Percentiles rank a stretch among this genome's conserved stretches.
Conservation (phyloP, 305 asterid genomes). For the Nicotiana rustica region DNA sequence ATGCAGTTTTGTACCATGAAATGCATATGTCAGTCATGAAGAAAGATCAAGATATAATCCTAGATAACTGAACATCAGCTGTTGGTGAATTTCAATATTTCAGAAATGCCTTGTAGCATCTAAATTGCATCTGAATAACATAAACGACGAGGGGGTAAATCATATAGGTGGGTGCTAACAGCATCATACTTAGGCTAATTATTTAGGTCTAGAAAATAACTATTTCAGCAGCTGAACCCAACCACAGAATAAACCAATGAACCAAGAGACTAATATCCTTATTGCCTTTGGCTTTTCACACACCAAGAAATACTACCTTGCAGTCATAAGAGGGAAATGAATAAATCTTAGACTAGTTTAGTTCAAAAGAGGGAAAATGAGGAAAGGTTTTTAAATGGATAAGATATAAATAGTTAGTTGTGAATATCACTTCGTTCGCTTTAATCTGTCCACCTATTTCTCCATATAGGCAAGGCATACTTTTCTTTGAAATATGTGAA, state of each 20-base stretch:
- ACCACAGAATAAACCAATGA: neutral
- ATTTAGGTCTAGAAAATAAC: neutral
- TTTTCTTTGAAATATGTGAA: neutral
- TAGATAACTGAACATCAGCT: neutral
- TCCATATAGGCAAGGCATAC: slow-evolving; percentile 3
- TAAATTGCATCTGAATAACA: slow-evolving; percentile 5
- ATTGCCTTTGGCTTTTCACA: slow-evolving; percentile 15
- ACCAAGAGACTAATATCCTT: slow-evolving; percentile 20
- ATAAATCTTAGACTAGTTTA: neutral
- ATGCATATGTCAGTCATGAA: slow-evolving; percentile 20
- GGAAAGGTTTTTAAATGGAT: neutral
- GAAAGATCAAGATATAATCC: slow-evolving; percentile 18
- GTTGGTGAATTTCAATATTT: neutral
- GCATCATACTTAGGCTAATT: neutral
- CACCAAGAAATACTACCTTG: slow-evolving; percentile 22
- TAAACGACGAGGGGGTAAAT: neutral
- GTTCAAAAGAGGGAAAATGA: slow-evolving; percentile 12
- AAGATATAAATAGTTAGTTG: neutral
- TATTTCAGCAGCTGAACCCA: slow-evolving; percentile 3
- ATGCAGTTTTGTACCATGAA: slow-evolving; percentile 4
- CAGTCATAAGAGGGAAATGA: too few species aligned
- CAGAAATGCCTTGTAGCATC: neutral
- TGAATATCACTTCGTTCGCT: neutral
- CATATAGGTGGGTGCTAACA: neutral
- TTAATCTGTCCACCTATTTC: neutral